Conservation (phyloP, 495 filamentous ascomycete genomes). For the Xylaria grammica region DNA sequence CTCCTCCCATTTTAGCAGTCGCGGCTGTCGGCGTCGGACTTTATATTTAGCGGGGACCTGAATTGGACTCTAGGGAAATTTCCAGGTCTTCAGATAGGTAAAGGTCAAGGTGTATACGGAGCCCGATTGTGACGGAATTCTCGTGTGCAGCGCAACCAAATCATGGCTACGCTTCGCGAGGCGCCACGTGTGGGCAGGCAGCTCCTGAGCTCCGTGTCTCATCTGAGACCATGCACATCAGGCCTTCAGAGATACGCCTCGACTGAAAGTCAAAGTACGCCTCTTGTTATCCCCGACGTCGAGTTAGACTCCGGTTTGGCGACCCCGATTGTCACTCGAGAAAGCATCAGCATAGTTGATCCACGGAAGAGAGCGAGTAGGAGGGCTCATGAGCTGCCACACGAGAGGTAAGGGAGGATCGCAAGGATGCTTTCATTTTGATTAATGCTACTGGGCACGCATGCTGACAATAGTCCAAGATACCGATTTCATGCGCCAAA, state of each 20-base stretch:
- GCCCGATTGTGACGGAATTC: slow-evolving; percentile 17
- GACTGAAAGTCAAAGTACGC: slow-evolving; percentile 39
- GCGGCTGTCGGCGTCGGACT: slow-evolving; percentile 20
- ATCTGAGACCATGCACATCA: slow-evolving; percentile 28
- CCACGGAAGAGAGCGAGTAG: slow-evolving; percentile 51
- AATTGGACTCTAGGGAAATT: slow-evolving; percentile 16
- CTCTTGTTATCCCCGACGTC: slow-evolving; percentile 35
- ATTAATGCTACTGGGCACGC: neutral
- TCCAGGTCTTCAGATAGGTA: slow-evolving; percentile 3
- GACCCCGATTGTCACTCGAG: slow-evolving; percentile 36
- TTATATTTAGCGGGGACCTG: slow-evolving; percentile 19
- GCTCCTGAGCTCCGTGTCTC: slow-evolving; percentile 28
- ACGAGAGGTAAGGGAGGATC: slow-evolving; percentile 39
- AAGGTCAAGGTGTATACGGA: neutral
- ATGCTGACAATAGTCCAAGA: slow-evolving; percentile 51
- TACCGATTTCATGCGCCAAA: slow-evolving; percentile 93
- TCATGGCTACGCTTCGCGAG: slow-evolving; percentile 37
- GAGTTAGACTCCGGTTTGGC: slow-evolving; percentile 45
- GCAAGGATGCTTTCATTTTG: neutral
- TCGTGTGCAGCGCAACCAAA: slow-evolving; percentile 13
- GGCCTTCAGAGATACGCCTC: slow-evolving; percentile 44
- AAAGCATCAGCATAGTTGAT: slow-evolving; percentile 41
- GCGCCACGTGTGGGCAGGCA: slow-evolving; percentile 32
- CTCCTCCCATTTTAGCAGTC: neutral
- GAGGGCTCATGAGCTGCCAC: slow-evolving; percentile 44